phyloP scores from a whole-genome alignment of 768 basidiomycete genomes.

The Leccinellum luteum region DNA sequence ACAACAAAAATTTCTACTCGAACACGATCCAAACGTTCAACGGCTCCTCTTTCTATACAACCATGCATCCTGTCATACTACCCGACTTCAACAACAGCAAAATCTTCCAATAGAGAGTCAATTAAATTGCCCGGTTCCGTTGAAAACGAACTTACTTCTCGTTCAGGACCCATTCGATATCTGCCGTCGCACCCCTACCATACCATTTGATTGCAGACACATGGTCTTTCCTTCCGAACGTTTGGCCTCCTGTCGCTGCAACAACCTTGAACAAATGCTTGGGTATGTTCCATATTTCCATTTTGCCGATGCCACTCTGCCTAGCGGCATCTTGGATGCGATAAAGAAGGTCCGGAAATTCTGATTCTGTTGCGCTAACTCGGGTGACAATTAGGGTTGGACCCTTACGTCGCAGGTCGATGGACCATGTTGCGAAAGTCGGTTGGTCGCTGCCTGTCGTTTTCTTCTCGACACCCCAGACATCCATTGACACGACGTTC shows the following conservation, averaged over 20 bases:
- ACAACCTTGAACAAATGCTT: slow-evolving; percentile 30
- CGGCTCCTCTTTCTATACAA: not conserved
- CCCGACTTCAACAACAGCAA: slow-evolving; percentile 37
- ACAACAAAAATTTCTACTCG: no score
- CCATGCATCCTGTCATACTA: not conserved
- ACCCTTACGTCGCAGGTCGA: slow-evolving; percentile 37
- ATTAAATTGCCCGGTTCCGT: not conserved
- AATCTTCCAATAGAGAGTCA: slow-evolving; percentile 30
- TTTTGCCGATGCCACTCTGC: slow-evolving; percentile 31
- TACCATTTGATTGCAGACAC: slow-evolving; percentile 51
- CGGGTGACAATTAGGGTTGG: slow-evolving; percentile 45
- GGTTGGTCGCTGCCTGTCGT: slow-evolving; percentile 1
- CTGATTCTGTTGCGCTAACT: slow-evolving; percentile 29
- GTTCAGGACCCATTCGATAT: slow-evolving; percentile 46
- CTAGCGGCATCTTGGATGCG: slow-evolving; percentile 36
- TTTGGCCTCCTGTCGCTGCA: slow-evolving; percentile 31
- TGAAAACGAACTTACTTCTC: slow-evolving; percentile 38
- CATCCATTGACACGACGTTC: slow-evolving; percentile 9
- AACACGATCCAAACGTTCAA: no score
- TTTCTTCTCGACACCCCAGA: slow-evolving; percentile 21
- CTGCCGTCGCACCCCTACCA: slow-evolving; percentile 32
- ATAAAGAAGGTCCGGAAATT: slow-evolving; percentile 36
- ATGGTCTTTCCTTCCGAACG: slow-evolving; percentile 35
- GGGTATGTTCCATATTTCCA: slow-evolving; percentile 51
- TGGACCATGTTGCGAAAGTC: slow-evolving; percentile 44